Evolutionary conservation across 768 basidiomycete genomes (phyloP), one percentile per base, ranked within the genome.

Genomic region (Lactarius evosmus): DNA sequence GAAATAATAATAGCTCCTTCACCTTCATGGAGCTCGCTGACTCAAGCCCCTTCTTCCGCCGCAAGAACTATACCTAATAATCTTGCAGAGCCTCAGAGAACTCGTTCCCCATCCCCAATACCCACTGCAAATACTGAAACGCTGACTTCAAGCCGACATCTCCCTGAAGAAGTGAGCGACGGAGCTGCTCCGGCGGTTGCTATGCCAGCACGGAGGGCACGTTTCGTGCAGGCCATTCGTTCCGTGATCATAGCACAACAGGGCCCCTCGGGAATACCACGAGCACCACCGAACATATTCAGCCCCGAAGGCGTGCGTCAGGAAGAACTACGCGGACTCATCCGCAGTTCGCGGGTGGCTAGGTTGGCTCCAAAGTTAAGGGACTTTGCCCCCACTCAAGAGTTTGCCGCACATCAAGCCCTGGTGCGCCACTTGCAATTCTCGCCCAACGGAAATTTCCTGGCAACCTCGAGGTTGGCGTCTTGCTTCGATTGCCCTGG

Each of bases 361-460:
- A 74, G 75, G 14, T 73, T 89, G 51, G 76, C 78, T 7, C 84
- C 85, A 14, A 84, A 80, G 64, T 72, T 91, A 59, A 79, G 77
- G 62, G 77, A 75, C 41, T 70, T 90, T 67, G 78, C 80, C 59
- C 73, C 81, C 7, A 84, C 83, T 0, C 82, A 89, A 69, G 85
- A 85, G 65, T 73, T 88, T 27, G 80, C 81, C 11, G 84, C 85
- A 7, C 89, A 91, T 72, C 75, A 78, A 56, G 88, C 85, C 4
- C 79, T 89, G 27, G 88, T 91, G 17, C 73, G 85, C 56, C 86
- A 89, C 72, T 71, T 91, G 70, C 85, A 90, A 71, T 91, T 91
- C 74, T 89, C 87, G 1, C 88, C 88, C 2, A 83, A 89, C 72
- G 89, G 89, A 14, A 85, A 80, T 69, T 88, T 82, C 69, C 71